These are phyloP conservation scores for Pisolithus marmoratus DNA, from an alignment of 768 basidiomycete genomes.

Conservation along the genomic window DNA sequence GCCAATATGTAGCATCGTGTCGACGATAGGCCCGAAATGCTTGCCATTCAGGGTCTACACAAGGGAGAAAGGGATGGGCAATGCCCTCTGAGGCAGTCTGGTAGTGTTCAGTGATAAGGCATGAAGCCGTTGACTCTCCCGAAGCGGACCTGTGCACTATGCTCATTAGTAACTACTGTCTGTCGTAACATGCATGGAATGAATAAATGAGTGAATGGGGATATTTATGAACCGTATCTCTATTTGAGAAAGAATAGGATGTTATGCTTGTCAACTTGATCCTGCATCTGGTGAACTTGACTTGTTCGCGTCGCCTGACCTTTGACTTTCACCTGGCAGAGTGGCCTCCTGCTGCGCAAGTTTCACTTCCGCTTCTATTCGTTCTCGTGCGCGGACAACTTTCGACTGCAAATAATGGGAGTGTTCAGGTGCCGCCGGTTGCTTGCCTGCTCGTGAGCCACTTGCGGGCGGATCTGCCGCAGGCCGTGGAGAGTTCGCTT, in stretches of 20 bases:
- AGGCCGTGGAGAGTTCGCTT: slow-evolving; percentile 75
- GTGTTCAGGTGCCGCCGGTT: slow-evolving; percentile 40
- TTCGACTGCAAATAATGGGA: slow-evolving; percentile 97
- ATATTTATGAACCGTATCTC: slow-evolving; percentile 14
- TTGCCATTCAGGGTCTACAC: too few relatives aligned
- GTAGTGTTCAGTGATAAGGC: too few relatives aligned
- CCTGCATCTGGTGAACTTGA: slow-evolving; percentile 12
- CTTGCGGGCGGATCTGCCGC: slow-evolving; percentile 42
- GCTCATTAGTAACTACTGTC: slow-evolving; percentile 12
- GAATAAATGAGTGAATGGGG: slow-evolving; percentile 22
- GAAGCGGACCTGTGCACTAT: not conserved
- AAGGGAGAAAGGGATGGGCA: too few relatives aligned
- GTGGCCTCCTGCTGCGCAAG: slow-evolving; percentile 19
- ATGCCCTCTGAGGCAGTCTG: too few relatives aligned
- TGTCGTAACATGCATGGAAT: slow-evolving; percentile 10
- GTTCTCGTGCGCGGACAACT: slow-evolving; percentile 89
- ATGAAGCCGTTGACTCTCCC: too few relatives aligned
- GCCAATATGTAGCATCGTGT: too few relatives aligned
- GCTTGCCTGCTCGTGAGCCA: slow-evolving; percentile 34
- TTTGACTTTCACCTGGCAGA: slow-evolving; percentile 13
- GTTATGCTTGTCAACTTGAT: slow-evolving; percentile 13
- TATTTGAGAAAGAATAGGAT: slow-evolving; percentile 13
- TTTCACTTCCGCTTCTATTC: slow-evolving; percentile 83
- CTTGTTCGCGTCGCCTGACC: slow-evolving; percentile 8
- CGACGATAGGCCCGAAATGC: too few relatives aligned